These are phyloP conservation scores for Calycina herbarum DNA, from an alignment of 2,329 filamentous ascomycete species.

Conservation along the genomic window DNA sequence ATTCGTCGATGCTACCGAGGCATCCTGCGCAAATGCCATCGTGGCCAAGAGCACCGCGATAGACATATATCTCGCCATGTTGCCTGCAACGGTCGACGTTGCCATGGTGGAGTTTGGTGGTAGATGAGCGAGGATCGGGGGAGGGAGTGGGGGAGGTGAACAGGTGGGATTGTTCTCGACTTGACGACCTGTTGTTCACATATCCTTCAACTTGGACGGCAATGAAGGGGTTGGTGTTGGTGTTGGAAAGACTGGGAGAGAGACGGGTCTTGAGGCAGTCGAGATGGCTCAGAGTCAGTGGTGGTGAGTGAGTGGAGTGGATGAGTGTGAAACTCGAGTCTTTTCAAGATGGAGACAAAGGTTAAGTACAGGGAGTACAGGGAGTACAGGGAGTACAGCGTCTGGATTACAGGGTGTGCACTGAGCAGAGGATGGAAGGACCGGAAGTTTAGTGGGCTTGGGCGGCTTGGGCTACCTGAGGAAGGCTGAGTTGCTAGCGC, in stretches of 20 bases:
- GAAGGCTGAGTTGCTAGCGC: background rate
- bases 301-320: background rate
- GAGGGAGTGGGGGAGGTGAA: background rate
- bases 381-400: background rate
- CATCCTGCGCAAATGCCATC: conserved; percentile 28
- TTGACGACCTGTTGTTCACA: conserved; percentile 13
- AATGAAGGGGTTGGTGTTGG: background rate
- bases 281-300: background rate
- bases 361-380: background rate
- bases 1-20: conserved; percentile 30
- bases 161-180: background rate
- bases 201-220: conserved; percentile 10
- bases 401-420: background rate
- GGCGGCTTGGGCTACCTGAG: background rate
- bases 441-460: background rate
- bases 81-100: conserved; percentile 32
- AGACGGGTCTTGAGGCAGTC: background rate
- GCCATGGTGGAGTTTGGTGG: conserved; percentile 25
- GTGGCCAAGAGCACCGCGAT: conserved; percentile 20
- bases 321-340: conserved; percentile 15
- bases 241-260: background rate
- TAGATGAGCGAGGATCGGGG: conserved; percentile 8
- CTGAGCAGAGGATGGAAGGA: background rate
- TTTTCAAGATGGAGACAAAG: background rate
- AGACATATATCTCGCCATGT: conserved; percentile 23